Evolutionary conservation across 1,284 basidiomycete genomes (phyloP).

Genomic region (Austroboletus niveus): DNA sequence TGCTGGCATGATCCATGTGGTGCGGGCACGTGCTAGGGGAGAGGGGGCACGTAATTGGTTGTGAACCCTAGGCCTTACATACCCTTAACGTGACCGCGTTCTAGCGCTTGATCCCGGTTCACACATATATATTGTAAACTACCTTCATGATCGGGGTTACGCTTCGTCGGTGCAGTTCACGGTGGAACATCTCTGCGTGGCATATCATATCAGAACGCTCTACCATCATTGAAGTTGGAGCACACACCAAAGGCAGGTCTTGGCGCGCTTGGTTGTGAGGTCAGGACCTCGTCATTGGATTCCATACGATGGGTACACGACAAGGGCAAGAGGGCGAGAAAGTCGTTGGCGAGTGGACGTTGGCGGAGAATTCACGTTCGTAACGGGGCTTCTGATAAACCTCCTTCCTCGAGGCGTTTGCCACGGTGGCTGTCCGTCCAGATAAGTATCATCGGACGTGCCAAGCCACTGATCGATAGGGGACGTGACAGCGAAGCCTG

Average conservation of each 20-base stretch:
- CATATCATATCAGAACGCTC: conserved; percentile 3
- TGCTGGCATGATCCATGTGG: conserved; percentile 10
- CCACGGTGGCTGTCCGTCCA: conserved; percentile 5
- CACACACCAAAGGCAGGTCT: neutral
- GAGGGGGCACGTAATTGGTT: conserved; percentile 8
- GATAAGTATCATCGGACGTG: conserved; percentile 10
- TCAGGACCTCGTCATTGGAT: neutral
- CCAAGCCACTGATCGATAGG: conserved; percentile 21
- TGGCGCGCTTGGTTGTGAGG: neutral
- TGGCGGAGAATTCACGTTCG: conserved; percentile 4
- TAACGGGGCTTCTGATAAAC: conserved; percentile 16
- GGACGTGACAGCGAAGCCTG: conserved; percentile 7
- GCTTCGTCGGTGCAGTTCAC: neutral
- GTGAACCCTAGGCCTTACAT: conserved; percentile 3
- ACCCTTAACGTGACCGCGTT: conserved; percentile 5
- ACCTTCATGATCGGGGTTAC: conserved; percentile 3
- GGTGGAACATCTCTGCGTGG: neutral
- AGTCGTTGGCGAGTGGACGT: neutral
- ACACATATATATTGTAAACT: neutral
- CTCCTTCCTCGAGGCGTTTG: conserved; percentile 8
- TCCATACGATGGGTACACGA: neutral
- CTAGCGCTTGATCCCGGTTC: conserved; percentile 7
- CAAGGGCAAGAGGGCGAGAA: neutral
- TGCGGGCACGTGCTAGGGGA: conserved; percentile 10
- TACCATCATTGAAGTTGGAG: neutral